Conservation (phyloP, 345 rosid species). For the Lumnitzera racemosa region DNA sequence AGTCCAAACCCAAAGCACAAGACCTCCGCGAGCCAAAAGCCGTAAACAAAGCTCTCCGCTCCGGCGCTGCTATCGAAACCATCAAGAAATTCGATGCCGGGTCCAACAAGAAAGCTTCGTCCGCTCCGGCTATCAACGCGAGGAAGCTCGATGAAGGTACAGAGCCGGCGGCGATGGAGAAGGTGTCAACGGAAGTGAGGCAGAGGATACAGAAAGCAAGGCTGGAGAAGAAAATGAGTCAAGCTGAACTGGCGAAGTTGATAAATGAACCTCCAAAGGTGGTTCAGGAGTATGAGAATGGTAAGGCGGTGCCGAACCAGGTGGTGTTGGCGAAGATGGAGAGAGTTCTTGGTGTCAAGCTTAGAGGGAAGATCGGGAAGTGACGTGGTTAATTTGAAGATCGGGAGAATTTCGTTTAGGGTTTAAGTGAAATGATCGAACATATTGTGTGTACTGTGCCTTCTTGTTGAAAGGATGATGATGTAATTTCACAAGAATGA, state of each 20-base stretch:
- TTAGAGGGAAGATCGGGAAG: conserved; percentile 51
- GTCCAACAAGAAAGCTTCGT: conserved; percentile 47
- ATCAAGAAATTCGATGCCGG: conserved; percentile 63
- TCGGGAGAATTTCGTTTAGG: too few species aligned
- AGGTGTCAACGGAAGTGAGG: conserved; percentile 57
- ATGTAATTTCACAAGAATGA: too few species aligned
- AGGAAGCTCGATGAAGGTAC: conserved; percentile 60
- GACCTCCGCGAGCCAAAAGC: conserved; percentile 64
- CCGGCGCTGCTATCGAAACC: conserved; percentile 54
- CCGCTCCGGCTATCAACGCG: conserved; percentile 33
- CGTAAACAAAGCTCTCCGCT: conserved; percentile 60
- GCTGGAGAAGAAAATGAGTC: conserved; percentile 76
- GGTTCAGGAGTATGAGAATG: conserved; percentile 83
- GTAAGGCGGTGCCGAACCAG: conserved; percentile 77
- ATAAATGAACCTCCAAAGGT: conserved; percentile 73
- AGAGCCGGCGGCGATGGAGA: conserved; percentile 55
- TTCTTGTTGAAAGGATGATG: too few species aligned
- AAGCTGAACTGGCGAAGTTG: conserved; percentile 63
- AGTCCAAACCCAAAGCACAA: conserved; percentile 41
- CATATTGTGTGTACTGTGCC: too few species aligned
- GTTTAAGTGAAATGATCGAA: too few species aligned
- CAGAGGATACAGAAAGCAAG: conserved; percentile 60
- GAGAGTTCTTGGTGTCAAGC: conserved; percentile 66
- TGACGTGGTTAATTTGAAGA: conserved; percentile 2
- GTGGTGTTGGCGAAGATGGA: conserved; percentile 75